Base-by-base conservation (phyloP, 768 basidiomycete species). In the Pleurotus platypus region DNA sequence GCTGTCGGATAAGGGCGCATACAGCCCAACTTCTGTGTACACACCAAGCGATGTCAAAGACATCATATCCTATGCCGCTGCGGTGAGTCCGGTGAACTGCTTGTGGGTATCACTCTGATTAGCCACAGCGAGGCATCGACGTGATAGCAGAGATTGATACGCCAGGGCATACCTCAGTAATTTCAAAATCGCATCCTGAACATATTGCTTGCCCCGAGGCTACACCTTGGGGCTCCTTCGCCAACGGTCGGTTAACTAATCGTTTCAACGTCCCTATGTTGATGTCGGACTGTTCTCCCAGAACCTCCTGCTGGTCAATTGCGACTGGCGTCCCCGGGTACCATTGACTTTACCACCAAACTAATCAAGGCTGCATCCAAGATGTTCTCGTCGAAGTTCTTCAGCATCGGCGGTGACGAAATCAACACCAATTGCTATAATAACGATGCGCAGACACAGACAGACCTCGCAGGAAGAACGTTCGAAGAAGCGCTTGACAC, bases 271-370 rank as follows among this genome's bases (percentile, higher is more conserved):
- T 35, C 8, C 30, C 8, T 35, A 35, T 35, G 30, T 22, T 30
- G 30, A 38, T 16, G 15, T 27, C 38, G 5, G n/a, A 22, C 37
- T 26, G 18, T 11, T 5, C 22, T 42, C 27, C 26, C 55, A 77
- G 87, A 93, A 60, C 92, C 92, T 1, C 92, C 92, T 0, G 82
- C 91, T 0, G 92, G 92, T 0, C 91, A 94, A 65, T 81, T 94
- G 9, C 86, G 89, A 42, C 78, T 94, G 54, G 85, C 87, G 0
- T 78, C 84, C 4, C 66, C 78, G 0, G 78, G 75, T 1, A 86
- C 86, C 6, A 71, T 82, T 57, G 74, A 81, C 42, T 94, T 91
- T 56, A 81, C 84, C 0, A 66, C 76, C 0, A 69, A 67, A 6
- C 63, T 94, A 12, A 69, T 93, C 63, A 70, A 68, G 0, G 71